phyloP scores from a whole-genome alignment of 2,329 filamentous ascomycete genomes.

The Geosmithia putterillii region DNA sequence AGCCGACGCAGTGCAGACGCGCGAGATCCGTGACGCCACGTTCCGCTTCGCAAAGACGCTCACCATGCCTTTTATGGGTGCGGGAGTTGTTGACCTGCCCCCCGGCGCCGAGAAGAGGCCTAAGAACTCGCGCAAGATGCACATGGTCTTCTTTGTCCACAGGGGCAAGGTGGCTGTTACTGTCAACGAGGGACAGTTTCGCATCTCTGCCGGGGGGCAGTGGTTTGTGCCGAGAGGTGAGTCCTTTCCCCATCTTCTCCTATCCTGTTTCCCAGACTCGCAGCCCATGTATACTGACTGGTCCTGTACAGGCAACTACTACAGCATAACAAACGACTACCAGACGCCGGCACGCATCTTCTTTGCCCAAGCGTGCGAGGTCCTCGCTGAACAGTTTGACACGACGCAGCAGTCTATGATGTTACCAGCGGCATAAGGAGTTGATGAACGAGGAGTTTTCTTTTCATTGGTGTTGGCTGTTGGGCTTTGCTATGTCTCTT shows the following conservation, averaged over 20 bases:
- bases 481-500: background rate
- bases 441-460: too few species aligned
- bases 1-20: slow-evolving; percentile 41
- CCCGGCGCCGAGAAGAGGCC: slow-evolving; percentile 71
- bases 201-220: slow-evolving; percentile 75
- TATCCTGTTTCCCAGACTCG: slow-evolving; percentile 1
- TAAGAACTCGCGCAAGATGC: slow-evolving; percentile 92
- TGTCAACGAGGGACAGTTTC: slow-evolving; percentile 64
- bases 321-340: slow-evolving; percentile 77
- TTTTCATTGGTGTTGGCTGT: background rate
- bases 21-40: slow-evolving; percentile 48
- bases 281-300: background rate
- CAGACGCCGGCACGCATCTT: slow-evolving; percentile 66
- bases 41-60: slow-evolving; percentile 88
- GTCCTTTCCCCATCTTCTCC: slow-evolving; percentile 15
- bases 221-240: slow-evolving; percentile 93
- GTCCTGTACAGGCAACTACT: slow-evolving; percentile 63
- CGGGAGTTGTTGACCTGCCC: slow-evolving; percentile 80
- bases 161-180: slow-evolving; percentile 71
- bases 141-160: slow-evolving; percentile 91
- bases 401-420: slow-evolving; percentile 1
- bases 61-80: slow-evolving; percentile 74
- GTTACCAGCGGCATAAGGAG: background rate
- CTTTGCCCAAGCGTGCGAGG: slow-evolving; percentile 78
- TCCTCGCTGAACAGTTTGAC: slow-evolving; percentile 8